Percentiles rank a stretch among this genome's conserved stretches.
Conservation (phyloP, 495 filamentous ascomycete species). For the Lasiosphaeris hirsuta region DNA sequence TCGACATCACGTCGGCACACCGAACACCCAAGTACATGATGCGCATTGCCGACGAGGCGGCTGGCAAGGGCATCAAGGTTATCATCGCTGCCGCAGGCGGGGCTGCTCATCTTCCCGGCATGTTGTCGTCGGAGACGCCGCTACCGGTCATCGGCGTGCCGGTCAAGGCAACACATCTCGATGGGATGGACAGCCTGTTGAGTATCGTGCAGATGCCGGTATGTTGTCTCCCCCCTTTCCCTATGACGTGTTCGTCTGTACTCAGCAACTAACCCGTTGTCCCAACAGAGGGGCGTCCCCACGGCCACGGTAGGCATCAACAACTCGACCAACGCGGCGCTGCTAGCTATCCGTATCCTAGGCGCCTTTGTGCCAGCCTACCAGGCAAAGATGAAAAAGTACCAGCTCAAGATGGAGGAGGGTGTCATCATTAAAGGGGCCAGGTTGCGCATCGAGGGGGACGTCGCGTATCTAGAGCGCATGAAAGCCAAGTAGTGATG, state of each 20-base stretch:
- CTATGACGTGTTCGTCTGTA: neutral
- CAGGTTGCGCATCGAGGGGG: slow-evolving; percentile 64
- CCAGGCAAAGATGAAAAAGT: slow-evolving; percentile 61
- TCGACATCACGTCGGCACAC: slow-evolving; percentile 91
- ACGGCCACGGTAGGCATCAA: slow-evolving; percentile 90
- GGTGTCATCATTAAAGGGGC: slow-evolving; percentile 63
- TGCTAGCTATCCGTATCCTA: slow-evolving; percentile 82
- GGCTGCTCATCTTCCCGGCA: slow-evolving; percentile 88
- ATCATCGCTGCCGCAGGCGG: slow-evolving; percentile 95
- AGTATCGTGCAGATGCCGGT: slow-evolving; percentile 92
- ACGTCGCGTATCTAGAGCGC: slow-evolving; percentile 58
- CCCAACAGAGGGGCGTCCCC: slow-evolving; percentile 60
- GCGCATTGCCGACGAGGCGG: slow-evolving; percentile 65
- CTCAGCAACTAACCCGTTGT: neutral
- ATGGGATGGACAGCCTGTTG: slow-evolving; percentile 84
- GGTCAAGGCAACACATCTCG: slow-evolving; percentile 78
- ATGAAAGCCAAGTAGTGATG: slow-evolving; percentile 11
- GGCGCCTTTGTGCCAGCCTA: slow-evolving; percentile 60
- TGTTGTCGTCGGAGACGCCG: slow-evolving; percentile 81
- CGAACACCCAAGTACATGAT: slow-evolving; percentile 84
- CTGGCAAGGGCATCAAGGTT: slow-evolving; percentile 69
- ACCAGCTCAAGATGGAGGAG: slow-evolving; percentile 60
- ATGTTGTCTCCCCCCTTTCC: slow-evolving; percentile 17
- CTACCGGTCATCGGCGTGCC: slow-evolving; percentile 93
- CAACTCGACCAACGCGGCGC: slow-evolving; percentile 88